Base-by-base conservation (phyloP, 495 filamentous ascomycete genomes). In the Beverwykella pulmonaria region DNA sequence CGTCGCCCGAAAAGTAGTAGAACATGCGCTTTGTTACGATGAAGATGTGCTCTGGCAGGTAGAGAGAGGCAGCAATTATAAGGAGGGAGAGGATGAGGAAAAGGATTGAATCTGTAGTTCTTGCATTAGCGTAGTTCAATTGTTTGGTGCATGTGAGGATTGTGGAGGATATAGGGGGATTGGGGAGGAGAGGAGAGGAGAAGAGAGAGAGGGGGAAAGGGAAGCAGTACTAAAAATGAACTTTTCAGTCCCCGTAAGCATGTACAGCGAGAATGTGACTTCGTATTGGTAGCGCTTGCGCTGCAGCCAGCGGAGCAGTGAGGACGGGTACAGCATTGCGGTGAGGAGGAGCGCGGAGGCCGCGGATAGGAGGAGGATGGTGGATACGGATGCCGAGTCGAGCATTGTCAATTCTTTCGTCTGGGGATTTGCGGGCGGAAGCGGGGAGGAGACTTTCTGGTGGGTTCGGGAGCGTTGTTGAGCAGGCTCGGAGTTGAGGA, bases 1-100 rank as follows among this genome's bases (percentile, higher is more conserved):
- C 89, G 71, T 93, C 92, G 54, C 92, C 92, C 62, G 85, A 87
- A 71, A 91, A 92, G 82, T 98, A 98, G 80, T 96, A 98, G 87
- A 92, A 96, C 27, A 92, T 85, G 73, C 93, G 88, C 71, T 83
- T 83, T 69, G 88, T 83, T 71, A 98, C 87, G 66, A 86, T 84
- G 67, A 85, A 79, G 71, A 98, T 76, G 76, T 98, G 94, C 64
- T 93, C 87, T 22, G 94, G 94, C 20, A 98, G 89, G 80, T 98
- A 98, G 64, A 98, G 85, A 47, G 89, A 89, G 68, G 86, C 86
- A 61, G 90, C 94, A 71, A 92, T 89, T 65, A 92, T 82, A 72
- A 96, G 85, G 82, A 98, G 88, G 69, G 86, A 86, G 77, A 91
- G 77, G 73, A 95, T 86, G 71, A 95, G 86, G 79, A 98, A 92